Conservation (phyloP, 352 stramenopile genomes). For the Peronospora destructor region DNA sequence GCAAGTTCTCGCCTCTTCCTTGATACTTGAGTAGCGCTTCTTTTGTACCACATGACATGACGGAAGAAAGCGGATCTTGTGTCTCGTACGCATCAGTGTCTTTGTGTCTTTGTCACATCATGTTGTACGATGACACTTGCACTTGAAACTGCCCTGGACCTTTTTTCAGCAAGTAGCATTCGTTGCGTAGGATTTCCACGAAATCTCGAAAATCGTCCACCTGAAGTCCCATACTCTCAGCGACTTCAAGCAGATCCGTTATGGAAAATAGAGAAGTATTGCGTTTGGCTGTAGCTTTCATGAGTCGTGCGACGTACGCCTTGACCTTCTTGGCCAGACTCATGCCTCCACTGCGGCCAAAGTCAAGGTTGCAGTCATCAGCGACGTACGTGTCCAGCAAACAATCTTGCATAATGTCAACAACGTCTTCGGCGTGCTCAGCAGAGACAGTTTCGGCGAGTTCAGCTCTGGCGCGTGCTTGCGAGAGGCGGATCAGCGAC, state of each 20-base stretch:
- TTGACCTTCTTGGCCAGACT: slow-evolving; percentile 77
- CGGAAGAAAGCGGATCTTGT: no score
- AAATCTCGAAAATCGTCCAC: slow-evolving; percentile 82
- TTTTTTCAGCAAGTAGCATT: slow-evolving; percentile 83
- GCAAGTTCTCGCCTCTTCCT: no score
- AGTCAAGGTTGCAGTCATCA: slow-evolving; percentile 85
- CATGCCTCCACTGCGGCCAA: slow-evolving; percentile 61
- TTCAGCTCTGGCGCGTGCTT: slow-evolving; percentile 92
- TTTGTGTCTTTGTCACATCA: slow-evolving; percentile 19
- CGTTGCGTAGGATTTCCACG: slow-evolving; percentile 80
- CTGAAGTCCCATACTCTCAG: slow-evolving; percentile 62
- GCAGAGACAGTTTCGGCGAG: slow-evolving; percentile 89
- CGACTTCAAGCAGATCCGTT: slow-evolving; percentile 64
- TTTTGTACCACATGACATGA: no score
- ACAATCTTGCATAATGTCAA: slow-evolving; percentile 93
- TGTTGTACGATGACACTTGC: slow-evolving; percentile 51
- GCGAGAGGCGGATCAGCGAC: slow-evolving; percentile 85
- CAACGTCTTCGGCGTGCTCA: slow-evolving; percentile 93
- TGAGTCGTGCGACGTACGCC: slow-evolving; percentile 68
- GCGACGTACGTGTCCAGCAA: slow-evolving; percentile 88
- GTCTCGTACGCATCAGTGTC: no score
- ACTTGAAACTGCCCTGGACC: slow-evolving; percentile 73
- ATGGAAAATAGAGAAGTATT: slow-evolving; percentile 71
- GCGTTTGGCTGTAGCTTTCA: slow-evolving; percentile 48
- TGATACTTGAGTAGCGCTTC: no score